Base-by-base conservation (phyloP, 148 eudicot species). In the Camellia sinensis region DNA sequence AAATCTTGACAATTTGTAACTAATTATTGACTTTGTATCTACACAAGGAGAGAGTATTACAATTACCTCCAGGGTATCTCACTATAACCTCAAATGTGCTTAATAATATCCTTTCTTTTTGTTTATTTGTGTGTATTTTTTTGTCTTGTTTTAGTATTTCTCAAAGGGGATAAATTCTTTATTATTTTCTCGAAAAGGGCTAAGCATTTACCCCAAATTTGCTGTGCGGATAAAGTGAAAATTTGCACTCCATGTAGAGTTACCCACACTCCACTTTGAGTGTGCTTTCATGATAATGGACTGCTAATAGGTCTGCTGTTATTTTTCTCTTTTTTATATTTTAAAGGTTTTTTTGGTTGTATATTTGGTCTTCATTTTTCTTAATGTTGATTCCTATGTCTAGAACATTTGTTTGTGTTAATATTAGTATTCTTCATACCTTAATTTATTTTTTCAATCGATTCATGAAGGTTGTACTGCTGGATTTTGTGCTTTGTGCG, bases 401-500 rank as follows among this genome's bases (percentile, higher is more conserved):
- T 75, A 61, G 70, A 50, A 57, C 45, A 43, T n/a, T 2, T 52
- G 13, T 15, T 48, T 52, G 61, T 62, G 8, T 61, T 65, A 69
- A 43, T 10, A 7, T 43, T 43, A 22, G 14, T 74, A 17, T 50
- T 69, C 50, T 46, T 83, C 3, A 14, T 56, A 46, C 17, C 41
- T 57, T 83, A 59, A 67, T 61, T 29, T 76, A 40, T 52, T 59
- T 43, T 67, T 79, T 18, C n/a, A 57, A 40, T 68, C 74, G 64
- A 12, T 79, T 87, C 41, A 13, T 89, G 85, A 80, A 93, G 98
- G 98, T 57, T 93, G 88, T 77, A 85, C 84, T 70, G 88, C 92
- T 83, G 98, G 97, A 56, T 95, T 95, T 80, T 95, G 98, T 87
- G 92, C 98, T 65, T 82, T 95, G 59, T 95, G 98, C 79, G 93